Base-by-base conservation (phyloP, 495 filamentous ascomycete species). In the Lophium mytilinum region DNA sequence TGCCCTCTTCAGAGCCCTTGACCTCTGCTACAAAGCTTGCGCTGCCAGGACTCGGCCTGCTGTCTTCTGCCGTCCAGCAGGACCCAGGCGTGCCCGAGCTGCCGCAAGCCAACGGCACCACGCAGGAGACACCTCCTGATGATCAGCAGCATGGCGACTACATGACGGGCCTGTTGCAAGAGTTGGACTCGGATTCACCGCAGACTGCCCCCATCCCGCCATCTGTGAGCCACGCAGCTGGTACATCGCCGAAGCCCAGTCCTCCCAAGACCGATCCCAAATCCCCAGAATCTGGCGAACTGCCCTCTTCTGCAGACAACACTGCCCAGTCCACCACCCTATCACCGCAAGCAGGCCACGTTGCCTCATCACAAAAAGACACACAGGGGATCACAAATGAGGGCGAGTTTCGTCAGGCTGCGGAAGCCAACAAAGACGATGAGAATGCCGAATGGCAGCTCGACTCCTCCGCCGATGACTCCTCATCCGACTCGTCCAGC, bases 371-470 rank as follows among this genome's bases (percentile, higher is more conserved):
- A 19, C 52, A 52, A 24, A 21, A 33, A 39, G 53, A 52, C 17
- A 30, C 24, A 30, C 24, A 30, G 6, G 24, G 24, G 24, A 30
- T 30, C 24, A 30, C 24, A 30, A 30, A 30, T 24, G 45, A 48
- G 45, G 61, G 63, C 2, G 69, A 72, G 21, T 75, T 75, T 62
- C 60, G 72, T 39, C 65, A 62, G 24, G 68, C 66, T 15, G 75
- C 68, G 4, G 66, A 72, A 42, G 72, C 70, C 5, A 75, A 76
- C 35, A 79, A 79, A 46, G 80, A 79, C 62, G 79, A 83, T 53
- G 78, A 76, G 36, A 80, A 88, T 53, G 85, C 87, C 4, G 89
- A 90, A 56, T 87, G 83, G 78, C 80, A 86, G 65, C 69, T 82
- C 18, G 83, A 87, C 63, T 85, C 85, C 11, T 83, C 77, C 3